Evolutionary conservation across 208 protist genomes (phyloP), one percentile per base, ranked within the genome.

Genomic region (Wallacemonas collosoma): DNA sequence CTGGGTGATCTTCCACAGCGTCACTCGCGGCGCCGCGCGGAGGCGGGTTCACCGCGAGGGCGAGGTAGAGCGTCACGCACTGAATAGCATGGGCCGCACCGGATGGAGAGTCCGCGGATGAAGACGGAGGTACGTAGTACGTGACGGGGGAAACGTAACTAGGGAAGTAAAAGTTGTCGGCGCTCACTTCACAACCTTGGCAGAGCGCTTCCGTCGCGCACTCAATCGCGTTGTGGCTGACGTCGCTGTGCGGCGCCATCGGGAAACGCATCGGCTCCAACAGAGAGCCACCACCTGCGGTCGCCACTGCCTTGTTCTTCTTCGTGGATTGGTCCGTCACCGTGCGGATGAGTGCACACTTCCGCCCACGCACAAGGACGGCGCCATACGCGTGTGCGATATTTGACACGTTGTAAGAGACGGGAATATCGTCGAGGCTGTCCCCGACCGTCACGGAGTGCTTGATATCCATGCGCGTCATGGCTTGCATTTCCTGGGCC

Each of bases 161-260:
- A 5, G 87, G 91, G 2, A 88, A 55, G 75, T 89, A 93, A 71
- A 95, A 93, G 73, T 91, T 95, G 71, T 94, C 88, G 54, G 80
- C 79, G 78, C 88, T 95, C 43, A 93, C 79, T n/a, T 95, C 88
- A 67, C 82, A 93, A 56, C 72, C 72, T 38, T 91, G 85, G 66
- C 91, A 95, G 15, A 93, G 68, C 6, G 91, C 91, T 12, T 82
- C 79, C 55, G 90, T 75, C 9, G 91, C 88, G 68, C 85, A 93
- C 35, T 95, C 83, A 60, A 90, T 75, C 40, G 68, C 69, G 8
- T 75, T 81, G 71, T 92, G 82, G 36, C 75, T 64, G 0, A 68
- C 14, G 36, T 80, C 72, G 35, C 7, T 67, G 70, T 89, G 86
- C 3, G 79, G 75, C 2, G 72, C 51, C 43, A 39, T 67, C 3